Percentiles rank a stretch among this genome's conserved stretches.
phyloP scores from a whole-genome alignment of 2,329 filamentous ascomycete species.

The Fusarium pilosicola region DNA sequence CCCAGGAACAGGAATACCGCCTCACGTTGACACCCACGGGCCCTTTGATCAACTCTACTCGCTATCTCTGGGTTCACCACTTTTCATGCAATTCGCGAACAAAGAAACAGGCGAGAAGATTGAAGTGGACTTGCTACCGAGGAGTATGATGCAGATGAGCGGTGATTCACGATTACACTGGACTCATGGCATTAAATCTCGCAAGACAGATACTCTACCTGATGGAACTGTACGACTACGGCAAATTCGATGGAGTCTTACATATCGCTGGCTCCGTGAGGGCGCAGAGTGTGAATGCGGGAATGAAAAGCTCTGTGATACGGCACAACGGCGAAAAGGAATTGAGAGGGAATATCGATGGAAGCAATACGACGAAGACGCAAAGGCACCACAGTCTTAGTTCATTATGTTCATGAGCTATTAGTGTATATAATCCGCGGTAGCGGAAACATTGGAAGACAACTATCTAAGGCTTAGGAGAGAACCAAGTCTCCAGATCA shows the following conservation, averaged over 20 bases:
- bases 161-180: slow-evolving; percentile 63
- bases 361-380: slow-evolving; percentile 50
- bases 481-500: slow-evolving; percentile 43
- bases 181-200: slow-evolving; percentile 65
- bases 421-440: neutral
- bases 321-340: slow-evolving; percentile 57
- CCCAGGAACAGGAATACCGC: slow-evolving; percentile 68
- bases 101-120: slow-evolving; percentile 42
- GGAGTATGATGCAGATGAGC: slow-evolving; percentile 63
- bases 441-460: neutral
- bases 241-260: slow-evolving; percentile 63
- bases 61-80: slow-evolving; percentile 54
- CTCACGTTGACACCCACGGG: slow-evolving; percentile 68
- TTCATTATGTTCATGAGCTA: slow-evolving; percentile 12
- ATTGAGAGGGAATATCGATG: slow-evolving; percentile 62
- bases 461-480: slow-evolving; percentile 23
- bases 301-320: slow-evolving; percentile 60
- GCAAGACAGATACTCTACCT: slow-evolving; percentile 60
- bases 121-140: slow-evolving; percentile 59
- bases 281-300: slow-evolving; percentile 61
- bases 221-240: slow-evolving; percentile 58
- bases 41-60: slow-evolving; percentile 58
- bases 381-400: neutral
- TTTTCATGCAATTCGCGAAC: slow-evolving; percentile 57
- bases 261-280: slow-evolving; percentile 62